Conservation (phyloP, 169 alveolate species). For the Eimeria tenella region DNA sequence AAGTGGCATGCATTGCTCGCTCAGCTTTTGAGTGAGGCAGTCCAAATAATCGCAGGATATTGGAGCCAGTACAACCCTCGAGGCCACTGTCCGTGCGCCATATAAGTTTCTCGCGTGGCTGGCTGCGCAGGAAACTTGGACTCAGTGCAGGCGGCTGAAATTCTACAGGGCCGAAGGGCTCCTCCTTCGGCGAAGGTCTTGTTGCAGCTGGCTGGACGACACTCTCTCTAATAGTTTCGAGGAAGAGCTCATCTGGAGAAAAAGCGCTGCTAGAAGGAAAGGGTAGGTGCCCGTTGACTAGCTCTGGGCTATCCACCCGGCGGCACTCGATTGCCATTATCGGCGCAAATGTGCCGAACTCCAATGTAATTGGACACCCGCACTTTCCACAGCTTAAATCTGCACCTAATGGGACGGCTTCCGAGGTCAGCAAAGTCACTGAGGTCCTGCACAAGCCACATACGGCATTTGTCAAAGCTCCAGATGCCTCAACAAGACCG, state of each 20-base stretch:
- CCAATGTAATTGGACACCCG: slow-evolving; percentile 27
- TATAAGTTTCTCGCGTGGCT: slow-evolving; percentile 51
- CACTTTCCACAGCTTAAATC: slow-evolving; percentile 56
- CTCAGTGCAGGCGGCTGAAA: slow-evolving; percentile 24
- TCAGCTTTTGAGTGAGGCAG: slow-evolving; percentile 54
- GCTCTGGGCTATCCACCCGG: not conserved
- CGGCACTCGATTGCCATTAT: slow-evolving; percentile 38
- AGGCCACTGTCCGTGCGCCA: slow-evolving; percentile 29
- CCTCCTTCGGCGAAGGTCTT: not conserved
- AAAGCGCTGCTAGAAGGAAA: not conserved
- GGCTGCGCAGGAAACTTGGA: not conserved
- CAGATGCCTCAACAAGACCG: not conserved
- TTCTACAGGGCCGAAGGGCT: slow-evolving; percentile 15
- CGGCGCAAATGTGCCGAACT: slow-evolving; percentile 56
- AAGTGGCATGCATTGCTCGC: not conserved
- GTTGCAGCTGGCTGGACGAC: slow-evolving; percentile 8
- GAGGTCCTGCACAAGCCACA: slow-evolving; percentile 38
- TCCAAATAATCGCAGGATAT: slow-evolving; percentile 1
- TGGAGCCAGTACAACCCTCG: slow-evolving; percentile 48
- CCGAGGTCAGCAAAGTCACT: slow-evolving; percentile 61
- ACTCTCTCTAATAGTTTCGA: not conserved
- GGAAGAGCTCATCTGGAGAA: slow-evolving; percentile 17
- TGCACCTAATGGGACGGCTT: slow-evolving; percentile 56
- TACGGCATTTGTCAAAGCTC: not conserved
- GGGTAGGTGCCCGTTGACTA: not conserved